Evolutionary conservation across 2,329 filamentous ascomycete genomes (phyloP), one percentile per base, ranked within the genome.

Genomic region (Leptographium lundbergii): DNA sequence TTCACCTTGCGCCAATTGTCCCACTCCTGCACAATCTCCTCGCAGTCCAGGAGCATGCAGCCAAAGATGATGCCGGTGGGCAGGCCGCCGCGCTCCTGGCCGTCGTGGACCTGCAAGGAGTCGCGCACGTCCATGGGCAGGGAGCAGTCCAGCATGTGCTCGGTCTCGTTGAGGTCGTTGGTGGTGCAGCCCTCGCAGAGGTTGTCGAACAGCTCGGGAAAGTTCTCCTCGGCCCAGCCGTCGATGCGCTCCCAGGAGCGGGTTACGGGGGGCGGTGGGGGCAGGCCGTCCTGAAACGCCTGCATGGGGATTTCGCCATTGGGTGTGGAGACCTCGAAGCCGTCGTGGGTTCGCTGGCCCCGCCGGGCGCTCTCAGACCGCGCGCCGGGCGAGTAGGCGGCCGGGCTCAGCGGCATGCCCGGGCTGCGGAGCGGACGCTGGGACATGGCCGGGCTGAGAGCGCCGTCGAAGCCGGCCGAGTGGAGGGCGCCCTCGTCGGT

Each of bases 11-110:
- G 86, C 94, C 94, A 99, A 69, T 96, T 95, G 67, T 89, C 87
- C 89, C 92, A 97, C 71, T 99, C 94, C 71, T 96, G 91, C 25
- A 96, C 87, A 66, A 99, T 96, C 70, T 99, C 94, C 72, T 99
- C 94, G 69, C 94, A 97, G 72, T 99, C 94, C 60, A 99, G 82
- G 63, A 99, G 75, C 94, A 99, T 99, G 70, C 84, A 87, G 61
- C 91, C 83, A 67, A 99, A 97, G 62, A 99, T 83, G 65, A 97
- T 87, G 63, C 94, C 94, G 0, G 92, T 96, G 0, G 94, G 94
- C 60, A 81, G 80, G 63, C 94, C 94, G 62, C 91, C 89, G 63
- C 94, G 87, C 74, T 99, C 94, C 73, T 99, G 94, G n/a, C 94
- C 94, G 68, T 99, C 94, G 71, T 99, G 94, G 57, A 90, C 72